A percentile compares a stretch with the other conserved stretches of the same genome.
Evolutionary conservation across 2,329 filamentous ascomycete genomes (phyloP).

Genomic region (Myriosclerotinia duriaeana): DNA sequence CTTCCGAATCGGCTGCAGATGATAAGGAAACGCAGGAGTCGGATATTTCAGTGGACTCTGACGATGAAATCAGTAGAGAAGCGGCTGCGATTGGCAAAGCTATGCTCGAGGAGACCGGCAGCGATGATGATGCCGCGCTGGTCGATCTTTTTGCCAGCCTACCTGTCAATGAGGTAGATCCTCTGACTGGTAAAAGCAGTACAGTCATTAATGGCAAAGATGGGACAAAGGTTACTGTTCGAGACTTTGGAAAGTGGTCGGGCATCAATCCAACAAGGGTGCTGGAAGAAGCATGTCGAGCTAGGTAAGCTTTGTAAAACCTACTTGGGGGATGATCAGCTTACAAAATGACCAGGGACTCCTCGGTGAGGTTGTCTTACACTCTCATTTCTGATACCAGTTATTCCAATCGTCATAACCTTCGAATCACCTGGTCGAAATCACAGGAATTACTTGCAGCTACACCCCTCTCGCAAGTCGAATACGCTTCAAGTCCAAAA

Average conservation of each 20-base stretch:
- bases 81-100: constrained; percentile 60
- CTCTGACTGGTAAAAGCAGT: constrained; percentile 56
- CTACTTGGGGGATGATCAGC: neutral
- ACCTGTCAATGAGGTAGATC: constrained; percentile 60
- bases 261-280: constrained; percentile 74
- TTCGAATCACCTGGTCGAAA: constrained; percentile 79
- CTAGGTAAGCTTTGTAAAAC: constrained; percentile 54
- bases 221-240: constrained; percentile 59
- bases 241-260: constrained; percentile 81
- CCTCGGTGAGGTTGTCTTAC: constrained; percentile 65
- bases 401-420: constrained; percentile 72
- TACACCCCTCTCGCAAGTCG: constrained; percentile 36
- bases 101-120: constrained; percentile 54
- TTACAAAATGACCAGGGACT: constrained; percentile 55
- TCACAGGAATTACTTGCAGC: constrained; percentile 55
- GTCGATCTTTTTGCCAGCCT: constrained; percentile 59
- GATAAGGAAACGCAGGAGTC: constrained; percentile 34
- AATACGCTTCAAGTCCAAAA: constrained; percentile 44
- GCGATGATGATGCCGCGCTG: constrained; percentile 54
- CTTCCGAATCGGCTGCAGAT: constrained; percentile 31
- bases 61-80: constrained; percentile 53
- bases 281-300: constrained; percentile 83
- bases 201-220: constrained; percentile 55
- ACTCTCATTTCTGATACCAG: constrained; percentile 68
- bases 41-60: constrained; percentile 43